Base-by-base conservation (phyloP, 1,139 yeast species). In the Scheffersomyces quercinus region DNA sequence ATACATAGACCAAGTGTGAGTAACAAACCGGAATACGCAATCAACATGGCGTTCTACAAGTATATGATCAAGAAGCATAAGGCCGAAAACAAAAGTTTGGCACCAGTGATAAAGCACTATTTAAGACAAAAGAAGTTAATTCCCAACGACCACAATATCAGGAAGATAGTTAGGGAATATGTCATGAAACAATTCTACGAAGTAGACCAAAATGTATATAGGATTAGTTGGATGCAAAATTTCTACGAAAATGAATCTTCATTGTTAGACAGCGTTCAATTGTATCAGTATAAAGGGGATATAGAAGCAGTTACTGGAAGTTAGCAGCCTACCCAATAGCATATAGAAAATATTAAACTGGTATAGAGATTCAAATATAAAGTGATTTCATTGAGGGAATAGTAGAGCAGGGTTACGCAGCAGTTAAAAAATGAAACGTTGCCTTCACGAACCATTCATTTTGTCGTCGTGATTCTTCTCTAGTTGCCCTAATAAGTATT, bases 111-210 rank as follows among this genome's bases (percentile, higher is more conserved):
- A 1, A 48, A 43, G n/a, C 50, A 51, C 29, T 50, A 52, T 28
- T 50, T 62, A 8, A 59, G 70, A 6, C 56, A 52, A 29, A 68
- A 68, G 44, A 54, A 48, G 28, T 50, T 68, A 38, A 52, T 71
- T 1, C 75, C 76, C 0, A 56, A 57, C 38, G 68, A 64, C 14
- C 60, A 64, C 33, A 64, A 67, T 39, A 62, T 73, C 13, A 50
- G 63, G 7, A 62, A 61, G 36, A 46, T 61, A 28, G 54, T 66
- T 35, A 55, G 68, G 16, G 58, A 51, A n/a, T 74, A 73, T 42
- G 58, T 65, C 2, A 50, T 56, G 40, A 57, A 53, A 34, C 78
- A 73, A 46, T 71, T 59, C 42, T 68, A 58, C 30, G 66, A 62
- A 32, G 41, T 26, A 3, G 38, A 41, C 11, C 43, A 49, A 13